Conservation (phyloP, 345 rosid species). For the Aegle marmelos region DNA sequence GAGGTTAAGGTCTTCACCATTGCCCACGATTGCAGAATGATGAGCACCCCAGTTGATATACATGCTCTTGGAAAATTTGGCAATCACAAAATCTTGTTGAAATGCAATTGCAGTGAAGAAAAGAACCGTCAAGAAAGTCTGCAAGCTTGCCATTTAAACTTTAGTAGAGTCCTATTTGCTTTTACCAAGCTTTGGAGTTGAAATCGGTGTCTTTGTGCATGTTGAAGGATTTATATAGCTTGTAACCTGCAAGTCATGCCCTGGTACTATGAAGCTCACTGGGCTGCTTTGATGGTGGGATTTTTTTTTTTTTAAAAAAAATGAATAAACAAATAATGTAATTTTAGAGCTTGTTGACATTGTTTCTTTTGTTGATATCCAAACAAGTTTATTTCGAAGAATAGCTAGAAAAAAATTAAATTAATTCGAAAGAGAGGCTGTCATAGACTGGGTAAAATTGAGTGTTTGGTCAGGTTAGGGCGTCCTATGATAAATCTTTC, state of each 20-base stretch:
- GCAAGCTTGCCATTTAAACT: slow-evolving; percentile 37
- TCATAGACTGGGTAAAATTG: not conserved
- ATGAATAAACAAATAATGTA: not conserved
- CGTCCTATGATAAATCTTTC: not conserved
- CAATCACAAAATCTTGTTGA: slow-evolving; percentile 36
- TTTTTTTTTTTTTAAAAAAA: too few species aligned
- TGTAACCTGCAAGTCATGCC: slow-evolving; percentile 4
- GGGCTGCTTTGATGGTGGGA: not conserved
- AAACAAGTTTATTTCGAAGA: not conserved
- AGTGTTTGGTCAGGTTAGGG: not conserved
- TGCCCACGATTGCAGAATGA: slow-evolving; percentile 31
- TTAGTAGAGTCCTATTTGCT: slow-evolving; percentile 1
- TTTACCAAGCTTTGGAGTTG: not conserved
- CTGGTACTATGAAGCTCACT: not conserved
- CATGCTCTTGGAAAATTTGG: slow-evolving; percentile 50
- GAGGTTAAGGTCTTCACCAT: slow-evolving; percentile 48
- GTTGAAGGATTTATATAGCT: slow-evolving; percentile 15
- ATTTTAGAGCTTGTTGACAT: not conserved
- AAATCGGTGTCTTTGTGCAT: slow-evolving; percentile 17
- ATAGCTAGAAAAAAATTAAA: not conserved
- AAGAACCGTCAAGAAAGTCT: slow-evolving; percentile 25
- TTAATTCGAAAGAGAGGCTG: not conserved
- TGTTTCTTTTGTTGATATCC: slow-evolving; percentile 10
- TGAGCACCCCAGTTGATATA: slow-evolving; percentile 58
- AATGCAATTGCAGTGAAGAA: slow-evolving; percentile 29